Evolutionary conservation across 495 filamentous ascomycete species (phyloP).

Genomic region (Apodospora peruviana): DNA sequence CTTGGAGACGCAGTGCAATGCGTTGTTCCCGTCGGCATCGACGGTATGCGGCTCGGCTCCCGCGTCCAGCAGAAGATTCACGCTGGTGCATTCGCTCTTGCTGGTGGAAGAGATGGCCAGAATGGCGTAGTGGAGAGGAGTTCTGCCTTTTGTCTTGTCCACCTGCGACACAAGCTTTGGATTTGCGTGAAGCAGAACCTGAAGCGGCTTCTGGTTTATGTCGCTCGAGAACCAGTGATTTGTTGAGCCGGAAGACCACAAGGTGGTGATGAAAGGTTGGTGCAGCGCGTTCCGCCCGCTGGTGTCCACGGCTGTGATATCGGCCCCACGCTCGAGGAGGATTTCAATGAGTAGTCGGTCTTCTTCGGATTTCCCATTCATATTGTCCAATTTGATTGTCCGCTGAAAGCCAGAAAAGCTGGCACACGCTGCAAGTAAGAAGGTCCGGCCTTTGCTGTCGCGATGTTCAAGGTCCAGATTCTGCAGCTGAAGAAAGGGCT

Average conservation of each 20-base stretch:
- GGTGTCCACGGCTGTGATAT: conserved; percentile 6
- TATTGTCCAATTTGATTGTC: no score
- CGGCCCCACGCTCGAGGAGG: conserved; percentile 11
- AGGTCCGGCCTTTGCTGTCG: conserved; percentile 10
- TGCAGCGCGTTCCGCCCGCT: conserved; percentile 12
- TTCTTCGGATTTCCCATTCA: background rate
- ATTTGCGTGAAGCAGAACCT: background rate
- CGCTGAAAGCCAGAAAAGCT: background rate
- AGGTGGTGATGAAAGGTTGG: background rate
- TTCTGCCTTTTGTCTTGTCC: conserved; percentile 1
- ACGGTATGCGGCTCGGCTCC: conserved; percentile 1
- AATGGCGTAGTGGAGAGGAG: conserved; percentile 15
- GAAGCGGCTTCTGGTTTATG: no score
- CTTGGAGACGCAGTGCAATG: conserved; percentile 18
- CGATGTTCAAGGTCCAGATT: conserved; percentile 11
- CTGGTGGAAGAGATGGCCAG: background rate
- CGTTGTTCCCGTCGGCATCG: conserved; percentile 17
- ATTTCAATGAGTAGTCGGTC: background rate
- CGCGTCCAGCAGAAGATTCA: background rate
- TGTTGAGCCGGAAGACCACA: no score
- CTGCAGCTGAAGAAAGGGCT: conserved; percentile 10
- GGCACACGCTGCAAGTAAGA: conserved; percentile 12
- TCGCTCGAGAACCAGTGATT: no score
- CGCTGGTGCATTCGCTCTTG: background rate
- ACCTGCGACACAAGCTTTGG: conserved; percentile 10